These are phyloP conservation scores for Alopecurus myosuroides DNA, from an alignment of 176 grass and related monocot species.

Conservation along the genomic window DNA sequence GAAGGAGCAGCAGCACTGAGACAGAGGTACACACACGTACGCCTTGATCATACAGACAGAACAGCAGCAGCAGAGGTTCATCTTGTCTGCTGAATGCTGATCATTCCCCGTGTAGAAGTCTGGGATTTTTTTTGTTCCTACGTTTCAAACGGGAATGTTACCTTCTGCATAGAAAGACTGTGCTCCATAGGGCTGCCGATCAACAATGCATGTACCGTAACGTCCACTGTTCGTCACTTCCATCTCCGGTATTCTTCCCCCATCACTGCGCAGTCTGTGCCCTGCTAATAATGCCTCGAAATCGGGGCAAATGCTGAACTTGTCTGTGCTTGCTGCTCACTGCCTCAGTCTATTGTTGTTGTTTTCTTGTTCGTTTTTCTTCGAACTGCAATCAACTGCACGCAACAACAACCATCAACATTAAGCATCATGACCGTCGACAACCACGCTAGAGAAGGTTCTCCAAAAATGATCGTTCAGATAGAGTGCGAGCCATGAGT, in stretches of 20 bases:
- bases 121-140: neutral
- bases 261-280: neutral
- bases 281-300: neutral
- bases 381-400: too few relatives aligned
- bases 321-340: neutral
- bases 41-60: neutral
- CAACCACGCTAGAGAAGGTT: too few relatives aligned
- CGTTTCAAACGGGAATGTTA: neutral
- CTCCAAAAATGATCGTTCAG: too few relatives aligned
- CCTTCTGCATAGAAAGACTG: constrained; percentile 3
- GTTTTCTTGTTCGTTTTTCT: neutral
- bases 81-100: neutral
- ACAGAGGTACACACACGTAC: neutral
- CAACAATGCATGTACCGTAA: neutral
- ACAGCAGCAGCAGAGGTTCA: neutral
- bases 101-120: neutral
- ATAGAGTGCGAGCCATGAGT: too few relatives aligned
- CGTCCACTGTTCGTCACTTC: neutral
- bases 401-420: too few relatives aligned
- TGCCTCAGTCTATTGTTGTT: neutral
- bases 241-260: neutral
- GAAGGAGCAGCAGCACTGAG: constrained; percentile 31
- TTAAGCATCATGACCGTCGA: too few relatives aligned
- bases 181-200: constrained; percentile 3
- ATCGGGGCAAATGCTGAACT: neutral